Percentiles rank a stretch among this genome's conserved stretches.
Evolutionary conservation across 169 alveolate genomes (phyloP).

Genomic region (Cryptosporidium andersoni): DNA sequence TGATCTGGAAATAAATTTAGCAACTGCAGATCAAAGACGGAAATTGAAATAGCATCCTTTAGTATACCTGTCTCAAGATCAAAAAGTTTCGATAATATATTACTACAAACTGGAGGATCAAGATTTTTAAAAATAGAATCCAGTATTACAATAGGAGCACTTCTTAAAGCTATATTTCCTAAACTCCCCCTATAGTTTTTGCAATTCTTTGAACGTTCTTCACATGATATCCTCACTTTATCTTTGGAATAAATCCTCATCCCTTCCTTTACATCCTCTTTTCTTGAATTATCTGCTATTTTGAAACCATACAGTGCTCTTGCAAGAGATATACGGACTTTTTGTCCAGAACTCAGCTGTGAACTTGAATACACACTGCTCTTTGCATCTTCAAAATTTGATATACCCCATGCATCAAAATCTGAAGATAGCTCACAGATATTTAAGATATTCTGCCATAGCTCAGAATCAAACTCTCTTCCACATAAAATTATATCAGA

Average conservation of each 20-base stretch:
- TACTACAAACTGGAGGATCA: slow-evolving; percentile 56
- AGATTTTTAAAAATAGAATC: slow-evolving; percentile 50
- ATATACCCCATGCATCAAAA: slow-evolving; percentile 41
- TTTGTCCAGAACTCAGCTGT: slow-evolving; percentile 64
- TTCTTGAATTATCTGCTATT: too few relatives aligned
- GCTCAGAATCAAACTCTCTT: slow-evolving; percentile 25
- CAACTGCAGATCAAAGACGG: slow-evolving; percentile 25
- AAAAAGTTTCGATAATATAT: slow-evolving; percentile 44
- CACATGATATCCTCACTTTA: neutral
- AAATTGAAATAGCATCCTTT: slow-evolving; percentile 8
- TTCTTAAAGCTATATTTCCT: neutral
- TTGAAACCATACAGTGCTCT: slow-evolving; percentile 59
- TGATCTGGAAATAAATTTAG: slow-evolving; percentile 35
- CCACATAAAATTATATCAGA: slow-evolving; percentile 64
- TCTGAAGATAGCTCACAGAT: slow-evolving; percentile 52
- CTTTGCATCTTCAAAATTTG: slow-evolving; percentile 18
- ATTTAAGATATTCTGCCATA: slow-evolving; percentile 43
- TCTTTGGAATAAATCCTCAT: too few relatives aligned
- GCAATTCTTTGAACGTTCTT: neutral
- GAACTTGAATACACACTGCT: slow-evolving; percentile 7
- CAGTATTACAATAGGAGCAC: slow-evolving; percentile 24
- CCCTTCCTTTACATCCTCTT: too few relatives aligned
- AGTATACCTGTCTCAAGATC: slow-evolving; percentile 40
- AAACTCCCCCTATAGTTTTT: neutral
- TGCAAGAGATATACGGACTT: slow-evolving; percentile 36